Percentiles rank a stretch among this genome's conserved stretches.
Conservation (phyloP, 306 rosid genomes). For the Prunus salicina region DNA sequence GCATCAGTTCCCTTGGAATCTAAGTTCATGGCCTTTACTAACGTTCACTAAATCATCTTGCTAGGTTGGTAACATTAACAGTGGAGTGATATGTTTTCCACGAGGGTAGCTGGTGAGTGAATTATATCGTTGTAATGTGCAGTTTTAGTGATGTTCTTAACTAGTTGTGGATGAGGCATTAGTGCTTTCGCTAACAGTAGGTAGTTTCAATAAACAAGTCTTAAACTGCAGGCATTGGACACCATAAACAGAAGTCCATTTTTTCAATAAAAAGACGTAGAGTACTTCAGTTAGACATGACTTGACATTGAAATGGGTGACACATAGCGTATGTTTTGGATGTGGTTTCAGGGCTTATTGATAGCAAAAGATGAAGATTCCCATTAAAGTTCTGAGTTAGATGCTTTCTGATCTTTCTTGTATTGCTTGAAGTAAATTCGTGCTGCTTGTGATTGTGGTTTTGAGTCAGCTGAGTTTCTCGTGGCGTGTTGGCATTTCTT, state of each 20-base stretch:
- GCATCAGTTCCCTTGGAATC: not conserved
- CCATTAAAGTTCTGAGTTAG: too few species aligned
- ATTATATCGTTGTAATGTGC: too few species aligned
- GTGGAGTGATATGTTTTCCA: not conserved
- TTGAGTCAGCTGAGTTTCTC: not conserved
- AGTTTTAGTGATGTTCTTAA: not conserved
- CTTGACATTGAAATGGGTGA: not conserved
- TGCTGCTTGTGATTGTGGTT: not conserved
- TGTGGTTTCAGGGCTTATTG: not conserved
- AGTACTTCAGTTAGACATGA: not conserved
- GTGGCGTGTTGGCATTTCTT: not conserved
- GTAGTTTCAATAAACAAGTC: not conserved
- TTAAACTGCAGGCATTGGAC: not conserved
- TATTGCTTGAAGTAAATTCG: not conserved
- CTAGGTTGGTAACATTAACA: not conserved
- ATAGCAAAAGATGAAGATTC: too few species aligned
- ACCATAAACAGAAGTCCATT: not conserved
- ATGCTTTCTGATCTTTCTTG: too few species aligned
- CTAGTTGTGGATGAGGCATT: not conserved
- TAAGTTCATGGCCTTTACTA: not conserved
- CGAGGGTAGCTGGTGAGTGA: not conserved
- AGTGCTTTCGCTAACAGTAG: not conserved
- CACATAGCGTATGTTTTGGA: not conserved
- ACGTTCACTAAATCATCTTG: not conserved
- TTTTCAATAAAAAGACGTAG: not conserved